A percentile compares a stretch with the other conserved stretches of the same genome.
Conservation (phyloP, 2,329 filamentous ascomycete species). For the Chaetothyriales sp. region DNA sequence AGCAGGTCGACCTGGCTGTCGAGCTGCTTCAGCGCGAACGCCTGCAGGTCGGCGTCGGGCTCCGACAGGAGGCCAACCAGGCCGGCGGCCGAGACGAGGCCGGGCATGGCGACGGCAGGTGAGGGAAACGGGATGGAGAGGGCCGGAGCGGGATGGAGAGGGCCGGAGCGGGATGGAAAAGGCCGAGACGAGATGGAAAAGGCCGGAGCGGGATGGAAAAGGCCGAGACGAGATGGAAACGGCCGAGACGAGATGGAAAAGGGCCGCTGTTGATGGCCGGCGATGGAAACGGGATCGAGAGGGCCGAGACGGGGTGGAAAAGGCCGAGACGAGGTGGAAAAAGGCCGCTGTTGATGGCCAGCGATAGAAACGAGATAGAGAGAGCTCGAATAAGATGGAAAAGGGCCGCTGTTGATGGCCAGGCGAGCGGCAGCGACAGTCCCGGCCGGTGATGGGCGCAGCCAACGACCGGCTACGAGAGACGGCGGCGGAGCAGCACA, state of each 20-base stretch:
- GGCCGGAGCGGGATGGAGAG: not conserved
- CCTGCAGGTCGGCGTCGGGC: conserved; percentile 83
- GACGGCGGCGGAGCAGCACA: not conserved
- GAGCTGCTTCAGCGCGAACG: conserved; percentile 86
- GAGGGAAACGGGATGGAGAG: no score
- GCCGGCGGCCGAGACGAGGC: conserved; percentile 84
- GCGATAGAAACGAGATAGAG: not conserved
- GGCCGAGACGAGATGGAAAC: not conserved
- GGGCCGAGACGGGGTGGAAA: no score
- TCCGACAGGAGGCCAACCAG: conserved; percentile 91
- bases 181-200: no score
- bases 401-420: not conserved
- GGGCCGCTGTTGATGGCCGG: not conserved
- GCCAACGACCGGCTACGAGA: not conserved
- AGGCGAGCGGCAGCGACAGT: not conserved
- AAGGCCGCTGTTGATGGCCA: not conserved
- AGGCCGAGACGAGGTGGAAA: not conserved
- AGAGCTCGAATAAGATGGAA: not conserved
- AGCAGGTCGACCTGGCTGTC: conserved; percentile 94
- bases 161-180: not conserved
- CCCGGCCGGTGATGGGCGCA: no score
- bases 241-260: not conserved
- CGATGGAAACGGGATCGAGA: not conserved
- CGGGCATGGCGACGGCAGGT: conserved; percentile 52
- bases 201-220: not conserved